Evolutionary conservation across 2,329 filamentous ascomycete genomes (phyloP).

Genomic region (Biscogniauxia marginata): DNA sequence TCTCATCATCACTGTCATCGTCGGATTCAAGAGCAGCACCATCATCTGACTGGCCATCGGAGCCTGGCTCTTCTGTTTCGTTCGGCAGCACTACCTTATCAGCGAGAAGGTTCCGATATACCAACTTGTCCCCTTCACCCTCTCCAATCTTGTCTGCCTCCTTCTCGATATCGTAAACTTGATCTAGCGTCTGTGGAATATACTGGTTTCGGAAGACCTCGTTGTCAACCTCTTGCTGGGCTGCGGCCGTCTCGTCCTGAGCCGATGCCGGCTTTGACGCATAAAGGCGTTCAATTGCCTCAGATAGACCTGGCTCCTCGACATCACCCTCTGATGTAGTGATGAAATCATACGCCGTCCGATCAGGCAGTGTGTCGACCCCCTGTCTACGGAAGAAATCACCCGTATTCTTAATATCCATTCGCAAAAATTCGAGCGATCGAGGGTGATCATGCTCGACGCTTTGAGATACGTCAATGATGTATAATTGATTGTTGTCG

Average conservation of each 20-base stretch:
- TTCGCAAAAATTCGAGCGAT: constrained; percentile 88
- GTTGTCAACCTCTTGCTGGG: constrained; percentile 73
- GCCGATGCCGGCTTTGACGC: constrained; percentile 50
- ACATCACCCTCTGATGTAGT: constrained; percentile 59
- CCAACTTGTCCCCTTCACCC: constrained; percentile 72
- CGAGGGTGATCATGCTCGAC: constrained; percentile 96
- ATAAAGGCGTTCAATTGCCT: constrained; percentile 67
- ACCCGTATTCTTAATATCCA: constrained; percentile 97
- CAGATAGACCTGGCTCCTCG: constrained; percentile 59
- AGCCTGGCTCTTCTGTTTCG: constrained; percentile 35
- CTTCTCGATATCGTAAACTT: constrained; percentile 94
- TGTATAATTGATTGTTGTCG: constrained; percentile 76
- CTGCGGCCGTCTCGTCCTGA: constrained; percentile 49
- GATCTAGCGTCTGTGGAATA: constrained; percentile 91
- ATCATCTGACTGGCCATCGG: constrained; percentile 46
- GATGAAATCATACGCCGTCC: constrained; percentile 81
- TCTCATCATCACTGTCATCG: constrained; percentile 49
- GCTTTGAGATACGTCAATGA: constrained; percentile 97
- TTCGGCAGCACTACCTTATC: constrained; percentile 55
- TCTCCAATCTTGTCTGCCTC: constrained; percentile 76
- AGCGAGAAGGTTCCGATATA: constrained; percentile 83
- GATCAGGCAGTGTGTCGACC: constrained; percentile 77
- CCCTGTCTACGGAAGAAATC: constrained; percentile 89
- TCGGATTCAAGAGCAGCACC: constrained; percentile 46
- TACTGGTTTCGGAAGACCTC: constrained; percentile 95